A percentile compares a stretch with the other conserved stretches of the same genome.
Conservation (phyloP, 108 stramenopile genomes). For the Nitzschia putrida region DNA sequence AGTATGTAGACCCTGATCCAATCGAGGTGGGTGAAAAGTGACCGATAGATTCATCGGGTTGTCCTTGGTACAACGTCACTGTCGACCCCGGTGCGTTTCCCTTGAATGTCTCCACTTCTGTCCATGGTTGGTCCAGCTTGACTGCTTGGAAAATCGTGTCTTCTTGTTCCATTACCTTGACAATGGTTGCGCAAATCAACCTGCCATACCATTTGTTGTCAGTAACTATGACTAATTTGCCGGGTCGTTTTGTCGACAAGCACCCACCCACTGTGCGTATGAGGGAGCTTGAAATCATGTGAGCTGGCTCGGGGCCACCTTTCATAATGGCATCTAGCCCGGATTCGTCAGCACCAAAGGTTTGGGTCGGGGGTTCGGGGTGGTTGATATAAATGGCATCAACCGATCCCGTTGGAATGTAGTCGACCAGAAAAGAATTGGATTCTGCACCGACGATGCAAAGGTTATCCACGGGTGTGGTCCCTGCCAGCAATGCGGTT, state of each 20-base stretch:
- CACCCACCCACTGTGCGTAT: constrained; percentile 52
- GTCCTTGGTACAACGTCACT: constrained; percentile 64
- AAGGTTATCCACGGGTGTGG: constrained; percentile 51
- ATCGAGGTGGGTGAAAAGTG: constrained; percentile 33
- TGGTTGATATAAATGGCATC: constrained; percentile 78
- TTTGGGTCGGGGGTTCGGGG: constrained; percentile 89
- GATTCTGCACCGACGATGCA: constrained; percentile 80
- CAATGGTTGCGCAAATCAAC: constrained; percentile 63
- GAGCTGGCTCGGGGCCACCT: constrained; percentile 73
- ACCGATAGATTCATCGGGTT: constrained; percentile 62
- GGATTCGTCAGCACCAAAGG: constrained; percentile 49
- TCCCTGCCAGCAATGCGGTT: constrained; percentile 15
- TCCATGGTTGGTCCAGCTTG: constrained; percentile 3
- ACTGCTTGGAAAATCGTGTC: background rate
- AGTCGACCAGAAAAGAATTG: constrained; percentile 58
- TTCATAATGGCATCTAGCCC: constrained; percentile 36
- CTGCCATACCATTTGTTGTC: constrained; percentile 79
- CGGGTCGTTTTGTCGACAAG: constrained; percentile 39
- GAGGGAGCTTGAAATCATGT: constrained; percentile 68
- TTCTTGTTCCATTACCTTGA: constrained; percentile 38
- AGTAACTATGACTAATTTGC: constrained; percentile 72
- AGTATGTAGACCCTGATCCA: constrained; percentile 67
- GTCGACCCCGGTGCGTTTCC: constrained; percentile 7
- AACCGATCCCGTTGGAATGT: constrained; percentile 44
- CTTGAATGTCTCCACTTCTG: constrained; percentile 8